Evolutionary conservation across 2,329 filamentous ascomycete species (phyloP).

Genomic region (Fusarium chaquense): DNA sequence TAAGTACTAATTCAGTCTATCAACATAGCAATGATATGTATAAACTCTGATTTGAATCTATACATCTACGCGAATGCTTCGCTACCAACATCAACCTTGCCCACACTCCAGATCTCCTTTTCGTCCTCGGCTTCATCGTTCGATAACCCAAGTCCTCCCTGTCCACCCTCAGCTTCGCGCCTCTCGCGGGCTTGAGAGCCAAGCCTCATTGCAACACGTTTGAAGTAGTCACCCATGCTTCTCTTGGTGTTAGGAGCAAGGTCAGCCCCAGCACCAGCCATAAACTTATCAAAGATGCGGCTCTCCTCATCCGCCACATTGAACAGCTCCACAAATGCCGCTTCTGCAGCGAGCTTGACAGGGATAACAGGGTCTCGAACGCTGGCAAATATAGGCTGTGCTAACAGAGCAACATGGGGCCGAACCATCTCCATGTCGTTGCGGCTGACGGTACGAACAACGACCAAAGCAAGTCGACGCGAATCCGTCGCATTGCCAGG

Average conservation of each 20-base stretch:
- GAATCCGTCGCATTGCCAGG: constrained; percentile 85
- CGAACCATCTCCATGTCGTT: constrained; percentile 82
- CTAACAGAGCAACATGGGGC: constrained; percentile 83
- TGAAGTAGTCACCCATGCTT: constrained; percentile 97
- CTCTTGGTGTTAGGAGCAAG: constrained; percentile 81
- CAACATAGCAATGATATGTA: background rate
- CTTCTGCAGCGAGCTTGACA: constrained; percentile 94
- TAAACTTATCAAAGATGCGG: constrained; percentile 90
- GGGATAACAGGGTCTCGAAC: constrained; percentile 94
- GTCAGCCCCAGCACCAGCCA: constrained; percentile 74
- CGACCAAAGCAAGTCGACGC: constrained; percentile 86
- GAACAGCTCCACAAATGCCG: constrained; percentile 92
- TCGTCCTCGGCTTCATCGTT: constrained; percentile 96
- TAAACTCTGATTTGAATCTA: background rate
- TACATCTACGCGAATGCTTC: constrained; percentile 41
- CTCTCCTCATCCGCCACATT: constrained; percentile 88
- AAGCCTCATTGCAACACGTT: constrained; percentile 85
- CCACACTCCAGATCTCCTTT: constrained; percentile 94
- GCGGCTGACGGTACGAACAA: constrained; percentile 86
- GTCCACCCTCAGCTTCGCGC: constrained; percentile 89
- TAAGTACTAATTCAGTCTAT: background rate
- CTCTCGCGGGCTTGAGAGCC: constrained; percentile 90
- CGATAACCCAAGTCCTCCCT: constrained; percentile 84
- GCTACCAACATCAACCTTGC: constrained; percentile 75
- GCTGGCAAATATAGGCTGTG: constrained; percentile 85